Percentiles rank a stretch among this genome's conserved stretches.
These are phyloP conservation scores for Nigrospora oryzae DNA, from an alignment of 2,329 filamentous ascomycete genomes.

Conservation along the genomic window DNA sequence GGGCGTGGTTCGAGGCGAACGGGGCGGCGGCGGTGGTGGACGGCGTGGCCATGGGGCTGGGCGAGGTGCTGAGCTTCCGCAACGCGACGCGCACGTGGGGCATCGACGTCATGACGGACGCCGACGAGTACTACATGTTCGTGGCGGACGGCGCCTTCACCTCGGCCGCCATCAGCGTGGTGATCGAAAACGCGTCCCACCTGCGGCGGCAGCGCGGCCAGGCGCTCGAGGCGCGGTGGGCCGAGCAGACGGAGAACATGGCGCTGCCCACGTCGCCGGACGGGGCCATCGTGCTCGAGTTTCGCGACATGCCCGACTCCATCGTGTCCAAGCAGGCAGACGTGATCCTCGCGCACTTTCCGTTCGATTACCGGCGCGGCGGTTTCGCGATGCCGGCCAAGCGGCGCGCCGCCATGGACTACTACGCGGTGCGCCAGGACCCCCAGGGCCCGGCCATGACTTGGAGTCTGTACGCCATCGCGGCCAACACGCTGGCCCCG, in stretches of 20 bases:
- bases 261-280: neutral
- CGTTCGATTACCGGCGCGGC: neutral
- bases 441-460: conserved; percentile 1
- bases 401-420: neutral
- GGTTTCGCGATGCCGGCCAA: neutral
- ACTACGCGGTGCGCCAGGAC: conserved; percentile 1
- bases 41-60: neutral
- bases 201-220: neutral
- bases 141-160: neutral
- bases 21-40: neutral
- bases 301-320: neutral
- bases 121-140: conserved; percentile 2
- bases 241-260: neutral
- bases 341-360: neutral
- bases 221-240: neutral
- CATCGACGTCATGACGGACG: conserved; percentile 1
- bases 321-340: conserved; percentile 1
- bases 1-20: neutral
- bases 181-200: neutral
- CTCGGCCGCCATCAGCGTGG: neutral
- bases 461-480: neutral
- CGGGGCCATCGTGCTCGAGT: neutral
- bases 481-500: neutral
- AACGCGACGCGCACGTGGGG: neutral
- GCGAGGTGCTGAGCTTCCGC: neutral